These are phyloP conservation scores for Alternaria triticimaculans DNA, from an alignment of 2,329 filamentous ascomycete genomes.

Conservation along the genomic window DNA sequence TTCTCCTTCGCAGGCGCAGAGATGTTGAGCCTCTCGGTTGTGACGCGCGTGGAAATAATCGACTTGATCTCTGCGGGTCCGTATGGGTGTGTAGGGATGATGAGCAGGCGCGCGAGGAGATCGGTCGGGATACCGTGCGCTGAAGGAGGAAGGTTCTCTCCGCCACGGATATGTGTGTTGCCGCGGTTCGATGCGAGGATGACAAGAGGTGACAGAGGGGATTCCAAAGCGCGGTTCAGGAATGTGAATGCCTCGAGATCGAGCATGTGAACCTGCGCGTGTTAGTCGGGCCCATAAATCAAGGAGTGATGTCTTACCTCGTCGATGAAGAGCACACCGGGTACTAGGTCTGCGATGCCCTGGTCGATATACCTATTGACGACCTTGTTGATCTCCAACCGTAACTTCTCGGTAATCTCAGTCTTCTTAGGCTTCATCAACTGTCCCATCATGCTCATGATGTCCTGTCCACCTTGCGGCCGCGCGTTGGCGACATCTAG, in stretches of 20 bases:
- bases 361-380: slow-evolving; percentile 99
- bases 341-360: slow-evolving; percentile 96
- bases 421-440: slow-evolving; percentile 99
- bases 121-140: slow-evolving; percentile 95
- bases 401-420: slow-evolving; percentile 97
- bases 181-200: slow-evolving; percentile 97
- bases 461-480: slow-evolving; percentile 96
- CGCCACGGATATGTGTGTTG: slow-evolving; percentile 87
- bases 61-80: slow-evolving; percentile 86
- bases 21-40: slow-evolving; percentile 80
- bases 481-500: slow-evolving; percentile 94
- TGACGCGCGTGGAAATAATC: slow-evolving; percentile 84
- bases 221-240: slow-evolving; percentile 96
- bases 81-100: slow-evolving; percentile 94
- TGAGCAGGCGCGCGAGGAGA: slow-evolving; percentile 90
- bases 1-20: slow-evolving; percentile 84
- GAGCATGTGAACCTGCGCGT: slow-evolving; percentile 89
- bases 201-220: slow-evolving; percentile 92
- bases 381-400: slow-evolving; percentile 97
- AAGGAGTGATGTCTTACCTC: slow-evolving; percentile 67
- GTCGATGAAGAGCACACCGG: slow-evolving; percentile 97
- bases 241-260: slow-evolving; percentile 99
- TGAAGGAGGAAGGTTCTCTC: slow-evolving; percentile 68
- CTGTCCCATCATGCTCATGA: slow-evolving; percentile 99
- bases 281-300: slow-evolving; percentile 19